These are phyloP conservation scores for Linnemannia schmuckeri DNA, from an alignment of 192 early-diverging fungal species.

Conservation along the genomic window DNA sequence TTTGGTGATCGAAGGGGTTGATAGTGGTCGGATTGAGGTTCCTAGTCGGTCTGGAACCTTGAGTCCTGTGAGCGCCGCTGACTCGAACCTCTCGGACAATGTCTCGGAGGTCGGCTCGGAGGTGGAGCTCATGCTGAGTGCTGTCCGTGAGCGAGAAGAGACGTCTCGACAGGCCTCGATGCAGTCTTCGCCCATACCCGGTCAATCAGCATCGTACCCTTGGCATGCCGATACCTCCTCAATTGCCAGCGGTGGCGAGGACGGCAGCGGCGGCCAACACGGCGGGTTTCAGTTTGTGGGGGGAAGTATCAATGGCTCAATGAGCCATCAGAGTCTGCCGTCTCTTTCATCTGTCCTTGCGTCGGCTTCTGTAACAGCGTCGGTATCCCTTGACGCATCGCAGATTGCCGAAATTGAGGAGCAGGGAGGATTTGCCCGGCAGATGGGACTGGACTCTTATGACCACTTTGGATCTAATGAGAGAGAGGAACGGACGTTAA, in stretches of 20 bases:
- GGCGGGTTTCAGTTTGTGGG: not conserved
- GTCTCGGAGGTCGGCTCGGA: slow-evolving; percentile 49
- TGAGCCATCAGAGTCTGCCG: not conserved
- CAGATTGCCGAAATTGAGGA: not conserved
- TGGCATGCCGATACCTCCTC: not conserved
- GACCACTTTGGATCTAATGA: not conserved
- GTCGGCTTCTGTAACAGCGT: not conserved
- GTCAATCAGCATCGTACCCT: not conserved
- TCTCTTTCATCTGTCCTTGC: not conserved
- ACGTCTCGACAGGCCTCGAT: slow-evolving; percentile 24
- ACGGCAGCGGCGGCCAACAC: not conserved
- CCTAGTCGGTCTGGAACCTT: not conserved
- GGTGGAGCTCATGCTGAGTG: slow-evolving; percentile 46
- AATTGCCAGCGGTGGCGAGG: not conserved
- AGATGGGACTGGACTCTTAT: slow-evolving; percentile 41
- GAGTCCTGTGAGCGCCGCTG: not conserved
- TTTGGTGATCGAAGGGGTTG: not conserved
- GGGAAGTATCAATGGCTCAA: not conserved
- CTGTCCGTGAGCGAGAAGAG: slow-evolving; percentile 40
- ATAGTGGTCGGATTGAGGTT: not conserved
- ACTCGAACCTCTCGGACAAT: slow-evolving; percentile 15
- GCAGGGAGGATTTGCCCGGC: slow-evolving; percentile 26
- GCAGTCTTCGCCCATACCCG: slow-evolving; percentile 11
- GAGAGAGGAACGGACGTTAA: not conserved
- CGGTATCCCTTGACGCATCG: not conserved